Evolutionary conservation across 2,329 filamentous ascomycete species (phyloP).

Genomic region (Xylariaceae sp.): DNA sequence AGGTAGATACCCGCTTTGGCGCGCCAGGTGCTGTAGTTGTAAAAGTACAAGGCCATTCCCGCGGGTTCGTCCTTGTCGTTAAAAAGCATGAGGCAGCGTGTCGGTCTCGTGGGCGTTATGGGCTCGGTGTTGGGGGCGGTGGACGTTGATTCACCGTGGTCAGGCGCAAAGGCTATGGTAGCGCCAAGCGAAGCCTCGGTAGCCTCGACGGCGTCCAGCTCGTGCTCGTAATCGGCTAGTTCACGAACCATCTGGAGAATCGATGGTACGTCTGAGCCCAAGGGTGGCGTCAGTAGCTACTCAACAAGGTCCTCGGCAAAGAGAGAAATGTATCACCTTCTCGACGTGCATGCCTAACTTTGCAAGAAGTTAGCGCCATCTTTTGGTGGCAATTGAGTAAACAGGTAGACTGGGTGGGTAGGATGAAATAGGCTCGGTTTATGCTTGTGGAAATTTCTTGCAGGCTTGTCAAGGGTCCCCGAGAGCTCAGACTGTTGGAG

Average conservation of each 20-base stretch:
- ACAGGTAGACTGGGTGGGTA: neutral
- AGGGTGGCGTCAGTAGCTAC: slow-evolving; percentile 16
- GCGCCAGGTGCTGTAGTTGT: slow-evolving; percentile 95
- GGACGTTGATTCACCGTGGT: slow-evolving; percentile 49
- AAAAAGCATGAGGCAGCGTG: slow-evolving; percentile 75
- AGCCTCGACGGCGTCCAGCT: slow-evolving; percentile 74
- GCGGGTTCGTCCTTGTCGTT: slow-evolving; percentile 56
- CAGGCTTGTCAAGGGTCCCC: too few species aligned
- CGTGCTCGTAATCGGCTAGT: slow-evolving; percentile 87
- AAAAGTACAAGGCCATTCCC: slow-evolving; percentile 90
- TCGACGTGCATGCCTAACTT: slow-evolving; percentile 63
- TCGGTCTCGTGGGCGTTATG: slow-evolving; percentile 64
- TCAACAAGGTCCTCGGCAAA: slow-evolving; percentile 6
- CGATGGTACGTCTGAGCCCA: slow-evolving; percentile 70
- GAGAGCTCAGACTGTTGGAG: too few species aligned
- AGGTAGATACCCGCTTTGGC: slow-evolving; percentile 88
- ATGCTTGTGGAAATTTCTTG: too few species aligned
- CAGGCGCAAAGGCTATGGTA: slow-evolving; percentile 79
- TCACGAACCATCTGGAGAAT: slow-evolving; percentile 85
- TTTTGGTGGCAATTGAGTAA: neutral
- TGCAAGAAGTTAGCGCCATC: slow-evolving; percentile 43
- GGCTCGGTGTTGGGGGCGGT: slow-evolving; percentile 55
- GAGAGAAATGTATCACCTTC: slow-evolving; percentile 52
- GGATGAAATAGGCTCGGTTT: neutral
- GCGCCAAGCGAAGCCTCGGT: slow-evolving; percentile 73